Evolutionary conservation across 352 stramenopile genomes (phyloP), one percentile per base, ranked within the genome.

Genomic region (Phytopythium vexans): DNA sequence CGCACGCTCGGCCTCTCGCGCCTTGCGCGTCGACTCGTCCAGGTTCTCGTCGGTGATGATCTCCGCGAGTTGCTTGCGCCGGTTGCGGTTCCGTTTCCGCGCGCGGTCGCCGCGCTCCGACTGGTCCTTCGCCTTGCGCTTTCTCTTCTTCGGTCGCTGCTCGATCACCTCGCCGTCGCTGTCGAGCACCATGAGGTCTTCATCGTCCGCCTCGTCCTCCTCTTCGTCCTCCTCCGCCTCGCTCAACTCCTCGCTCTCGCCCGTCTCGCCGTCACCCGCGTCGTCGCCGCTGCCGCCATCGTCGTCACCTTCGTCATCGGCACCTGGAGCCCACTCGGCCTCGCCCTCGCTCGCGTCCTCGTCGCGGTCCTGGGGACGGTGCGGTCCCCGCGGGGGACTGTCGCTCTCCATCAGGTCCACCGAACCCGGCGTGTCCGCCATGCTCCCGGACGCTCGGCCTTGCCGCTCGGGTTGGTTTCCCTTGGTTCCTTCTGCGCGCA

Each of bases 41-140:
- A 94, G 60, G 4, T 92, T 82, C 27, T 78, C 62, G 56, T 94
- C 85, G 35, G 74, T 69, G 33, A 86, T 70, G 6, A 94, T 66
- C 12, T 82, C 70, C 1, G 75, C 77, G 46, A 94, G 77, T 49
- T 86, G 70, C 41, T 79, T 74, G 15, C 81, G 80, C 8, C 73
- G 75, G 38, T 82, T 80, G 44, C 66, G 66, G 21, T 57, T 52
- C 15, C 64, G 67, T 44, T 83, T 56, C 33, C 54, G 64, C 27
- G 52, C 50, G 39, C 53, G 59, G 38, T 68, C 46, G 8, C 37
- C 36, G 12, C 69, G 54, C 27, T 53, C 38, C 7, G 59, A 60
- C 14, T 21, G 21, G 7, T 56, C 54, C 21, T 49, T 32, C 0
- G 41, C 45, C 34, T 74, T 75, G 27, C 72, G 64, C 50, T 70